Evolutionary conservation across 805 yeast species (phyloP).

Genomic region (Helenozyma rhizophorensis): DNA sequence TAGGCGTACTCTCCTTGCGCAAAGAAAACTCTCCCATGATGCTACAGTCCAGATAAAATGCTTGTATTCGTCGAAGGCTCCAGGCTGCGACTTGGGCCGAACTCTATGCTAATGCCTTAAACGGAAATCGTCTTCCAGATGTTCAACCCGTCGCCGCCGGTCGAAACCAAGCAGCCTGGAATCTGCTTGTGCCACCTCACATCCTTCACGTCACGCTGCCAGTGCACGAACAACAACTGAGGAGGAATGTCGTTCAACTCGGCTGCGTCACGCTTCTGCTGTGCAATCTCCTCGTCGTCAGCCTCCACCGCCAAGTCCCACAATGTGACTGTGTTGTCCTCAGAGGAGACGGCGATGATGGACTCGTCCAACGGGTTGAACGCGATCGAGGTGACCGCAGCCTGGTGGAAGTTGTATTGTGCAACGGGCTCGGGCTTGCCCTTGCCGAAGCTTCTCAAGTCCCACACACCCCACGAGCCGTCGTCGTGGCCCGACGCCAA

Average conservation of each 20-base stretch:
- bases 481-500: conserved; percentile 96
- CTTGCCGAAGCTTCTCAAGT: conserved; percentile 74
- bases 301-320: conserved; percentile 99
- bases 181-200: conserved; percentile 97
- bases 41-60: no score
- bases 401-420: conserved; percentile 89
- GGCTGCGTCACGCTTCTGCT: conserved; percentile 70
- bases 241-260: conserved; percentile 92
- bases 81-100: not conserved
- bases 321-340: conserved; percentile 92
- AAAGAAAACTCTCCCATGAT: no score
- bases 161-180: conserved; percentile 91
- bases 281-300: conserved; percentile 89
- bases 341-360: conserved; percentile 91
- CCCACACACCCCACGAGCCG: conserved; percentile 98
- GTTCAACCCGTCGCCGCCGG: conserved; percentile 93
- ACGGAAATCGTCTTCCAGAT: conserved; percentile 97
- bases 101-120: conserved; percentile 27
- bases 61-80: not conserved
- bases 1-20: no score
- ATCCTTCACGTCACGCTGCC: conserved; percentile 97
- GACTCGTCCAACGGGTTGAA: conserved; percentile 96
- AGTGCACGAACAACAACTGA: conserved; percentile 91
- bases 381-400: conserved; percentile 87
- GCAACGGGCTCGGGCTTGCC: conserved; percentile 76